Base-by-base conservation (phyloP, 257 asterid species). In the Verbena officinalis region DNA sequence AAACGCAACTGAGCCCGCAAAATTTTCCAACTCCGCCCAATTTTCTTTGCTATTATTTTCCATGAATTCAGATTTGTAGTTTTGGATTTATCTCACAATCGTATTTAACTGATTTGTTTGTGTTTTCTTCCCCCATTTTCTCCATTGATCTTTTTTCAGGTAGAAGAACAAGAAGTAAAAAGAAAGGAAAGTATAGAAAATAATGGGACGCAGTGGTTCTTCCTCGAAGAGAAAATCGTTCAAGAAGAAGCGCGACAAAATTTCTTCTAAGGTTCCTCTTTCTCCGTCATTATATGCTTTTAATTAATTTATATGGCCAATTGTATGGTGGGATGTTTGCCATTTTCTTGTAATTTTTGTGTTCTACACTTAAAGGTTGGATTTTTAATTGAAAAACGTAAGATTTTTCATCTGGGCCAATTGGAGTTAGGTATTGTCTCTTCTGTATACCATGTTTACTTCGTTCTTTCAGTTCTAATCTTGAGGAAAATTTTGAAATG, bases 211-310 rank as follows among this genome's bases (percentile, higher is more conserved):
- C 70, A 71, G 55, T 61, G 85, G 56, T 80, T 86, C 87, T 70
- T 80, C 84, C 56, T 83, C 91, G 1, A 85, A 73, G 43, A 22
- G 55, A 53, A 88, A 86, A 74, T 72, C 85, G 23, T 77, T 82
- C 7, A 86, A 77, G 79, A 74, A 62, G 72, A 84, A 67, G 77
- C 85, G 82, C 75, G 78, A 85, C 50, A 90, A 80, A 58, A 55
- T 72, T 52, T 78, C 81, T 60, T 81, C 80, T 23, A 55, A 75
- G 92, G 95, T 86, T 61, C 49, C 13, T 70, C 20, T 15, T 34
- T 59, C 22, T 59, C 49, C 49, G 14, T 51, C 5, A 1, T 55
- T n/a, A 4, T 45, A 9, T 65, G 50, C n/a, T 24, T 36, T n/a
- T 24, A 9, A 10, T 23, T 6, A 23, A 14, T 40, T 46, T 27